Base-by-base conservation (phyloP, 148 eudicot genomes). In the Vaccinium macrocarpon region DNA sequence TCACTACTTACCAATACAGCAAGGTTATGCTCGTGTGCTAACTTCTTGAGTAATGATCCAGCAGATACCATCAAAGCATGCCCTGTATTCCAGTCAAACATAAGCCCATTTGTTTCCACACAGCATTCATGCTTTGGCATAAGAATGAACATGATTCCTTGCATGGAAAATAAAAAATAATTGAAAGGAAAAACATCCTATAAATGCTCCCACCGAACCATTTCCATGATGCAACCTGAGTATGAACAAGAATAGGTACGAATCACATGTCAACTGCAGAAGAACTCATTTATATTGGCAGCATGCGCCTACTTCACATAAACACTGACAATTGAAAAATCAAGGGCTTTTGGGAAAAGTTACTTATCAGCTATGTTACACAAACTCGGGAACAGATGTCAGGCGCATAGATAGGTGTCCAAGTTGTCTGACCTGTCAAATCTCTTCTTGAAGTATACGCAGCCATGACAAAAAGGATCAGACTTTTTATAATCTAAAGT, bases 1-100 rank as follows among this genome's bases (percentile, higher is more conserved):
- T 48, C 62, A 66, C 32, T 29, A 86, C 92, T 93, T 86, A 96
- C 99, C 90, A 96, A 71, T 42, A 93, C 92, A 66, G 91, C 82
- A 52, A 96, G 76, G 76, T 90, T 91, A 90, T 91, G 92, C 84
- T 91, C 93, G 61, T 92, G 86, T 59, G 98, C 98, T 51, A 96
- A 84, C 88, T 92, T 92, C 91, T 96, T 96, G 14, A 96, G 90
- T 72, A 94, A 88, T 84, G 75, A 90, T 85, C 98, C 99, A 74
- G 92, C 88, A 86, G 98, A 91, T 86, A 88, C 75, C 97, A 96
- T 96, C 86, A 94, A 77, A 70, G 97, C 97, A 87, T 90, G 98
- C 82, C 98, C 99, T 96, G 88, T 57, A 90, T 27, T 5, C 12
- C 53, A 80, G 84, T 51, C 19, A 88, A 88, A 75, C 72, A 86